Evolutionary conservation across 768 basidiomycete species (phyloP).

Genomic region (Rhizopogon salebrosus): DNA sequence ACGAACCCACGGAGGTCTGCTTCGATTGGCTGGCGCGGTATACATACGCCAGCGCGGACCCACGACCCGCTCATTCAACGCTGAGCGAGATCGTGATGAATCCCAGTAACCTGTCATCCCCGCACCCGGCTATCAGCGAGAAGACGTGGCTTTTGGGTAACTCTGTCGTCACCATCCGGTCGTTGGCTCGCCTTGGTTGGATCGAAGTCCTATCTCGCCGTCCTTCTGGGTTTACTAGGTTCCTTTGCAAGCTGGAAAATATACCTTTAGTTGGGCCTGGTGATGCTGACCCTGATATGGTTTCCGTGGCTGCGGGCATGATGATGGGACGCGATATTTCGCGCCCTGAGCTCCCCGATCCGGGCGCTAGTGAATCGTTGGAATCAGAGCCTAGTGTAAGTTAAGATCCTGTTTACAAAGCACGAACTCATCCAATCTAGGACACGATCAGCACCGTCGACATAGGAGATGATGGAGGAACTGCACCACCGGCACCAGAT

Average conservation of each 20-base stretch:
- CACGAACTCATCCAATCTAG: background rate
- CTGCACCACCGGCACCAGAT: slow-evolving; percentile 45
- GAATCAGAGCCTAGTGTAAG: background rate
- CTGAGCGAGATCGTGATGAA: slow-evolving; percentile 78
- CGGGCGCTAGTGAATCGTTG: background rate
- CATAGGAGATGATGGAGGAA: slow-evolving; percentile 2
- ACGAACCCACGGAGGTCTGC: slow-evolving; percentile 91
- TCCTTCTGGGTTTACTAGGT: slow-evolving; percentile 83
- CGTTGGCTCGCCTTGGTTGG: slow-evolving; percentile 77
- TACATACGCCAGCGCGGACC: slow-evolving; percentile 91
- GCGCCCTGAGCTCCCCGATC: slow-evolving; percentile 24
- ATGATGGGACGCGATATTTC: slow-evolving; percentile 59
- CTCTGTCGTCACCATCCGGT: slow-evolving; percentile 77
- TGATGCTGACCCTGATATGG: slow-evolving; percentile 75
- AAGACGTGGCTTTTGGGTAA: slow-evolving; percentile 88
- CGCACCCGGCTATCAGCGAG: slow-evolving; percentile 43
- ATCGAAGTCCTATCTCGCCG: slow-evolving; percentile 79
- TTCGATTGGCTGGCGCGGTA: slow-evolving; percentile 97
- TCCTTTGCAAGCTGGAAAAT: slow-evolving; percentile 85
- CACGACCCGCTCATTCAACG: slow-evolving; percentile 75
- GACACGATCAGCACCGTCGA: slow-evolving; percentile 3
- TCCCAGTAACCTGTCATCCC: slow-evolving; percentile 26
- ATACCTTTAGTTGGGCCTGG: slow-evolving; percentile 81
- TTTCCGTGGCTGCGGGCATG: slow-evolving; percentile 67
- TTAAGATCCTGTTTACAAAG: background rate